Percentiles rank a stretch among this genome's conserved stretches.
These are phyloP conservation scores for Penicillium digitatum DNA, from an alignment of 2,329 filamentous ascomycete genomes.

Conservation along the genomic window DNA sequence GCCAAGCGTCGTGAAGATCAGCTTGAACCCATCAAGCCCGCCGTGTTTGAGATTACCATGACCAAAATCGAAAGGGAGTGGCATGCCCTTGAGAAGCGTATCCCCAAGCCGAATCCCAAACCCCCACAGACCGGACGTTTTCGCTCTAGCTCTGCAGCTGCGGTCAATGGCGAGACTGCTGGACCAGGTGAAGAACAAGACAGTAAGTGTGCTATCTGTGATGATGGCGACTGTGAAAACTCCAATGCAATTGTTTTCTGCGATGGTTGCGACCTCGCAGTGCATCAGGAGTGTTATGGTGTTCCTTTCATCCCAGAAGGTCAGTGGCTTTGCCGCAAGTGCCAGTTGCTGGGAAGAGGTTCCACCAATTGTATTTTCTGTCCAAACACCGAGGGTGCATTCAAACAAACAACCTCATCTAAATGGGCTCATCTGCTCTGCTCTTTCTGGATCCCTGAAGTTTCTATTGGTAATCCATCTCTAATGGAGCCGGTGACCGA, in stretches of 20 bases:
- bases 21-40: conserved; percentile 79
- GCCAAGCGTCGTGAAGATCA: conserved; percentile 67
- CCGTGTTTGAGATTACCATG: conserved; percentile 95
- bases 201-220: conserved; percentile 94
- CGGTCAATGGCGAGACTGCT: conserved; percentile 87
- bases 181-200: conserved; percentile 85
- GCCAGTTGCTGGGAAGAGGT: conserved; percentile 87
- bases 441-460: conserved; percentile 97
- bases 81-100: conserved; percentile 91
- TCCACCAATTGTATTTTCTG: conserved; percentile 97
- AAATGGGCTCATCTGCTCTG: conserved; percentile 97
- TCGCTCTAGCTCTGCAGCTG: conserved; percentile 86
- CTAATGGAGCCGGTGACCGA: conserved; percentile 99
- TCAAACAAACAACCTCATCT: conserved; percentile 94
- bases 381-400: conserved; percentile 93
- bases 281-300: conserved; percentile 98
- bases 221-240: conserved; percentile 99
- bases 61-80: conserved; percentile 99
- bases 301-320: conserved; percentile 98
- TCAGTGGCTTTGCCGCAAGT: conserved; percentile 96
- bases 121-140: conserved; percentile 91
- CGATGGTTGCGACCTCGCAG: conserved; percentile 93
- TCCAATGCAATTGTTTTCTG: conserved; percentile 99
- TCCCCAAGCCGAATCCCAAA: conserved; percentile 95
- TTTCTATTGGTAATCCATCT: conserved; percentile 89